Conservation (phyloP, 129 eudicot genomes). For the Ambrosia artemisiifolia region DNA sequence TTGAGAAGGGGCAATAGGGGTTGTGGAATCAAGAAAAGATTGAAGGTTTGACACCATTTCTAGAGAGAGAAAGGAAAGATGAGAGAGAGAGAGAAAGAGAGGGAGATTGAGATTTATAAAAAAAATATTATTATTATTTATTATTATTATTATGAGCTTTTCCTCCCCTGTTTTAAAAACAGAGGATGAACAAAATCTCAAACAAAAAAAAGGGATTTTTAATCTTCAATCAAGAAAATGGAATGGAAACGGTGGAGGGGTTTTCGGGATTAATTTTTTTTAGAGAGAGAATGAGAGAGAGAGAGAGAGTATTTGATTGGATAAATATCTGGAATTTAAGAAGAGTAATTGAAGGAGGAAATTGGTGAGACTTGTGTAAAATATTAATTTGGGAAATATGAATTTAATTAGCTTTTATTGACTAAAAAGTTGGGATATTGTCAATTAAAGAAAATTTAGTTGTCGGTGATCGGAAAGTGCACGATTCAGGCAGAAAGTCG, state of each 20-base stretch:
- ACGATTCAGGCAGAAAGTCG: slow-evolving; percentile 19
- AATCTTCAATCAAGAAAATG: neutral
- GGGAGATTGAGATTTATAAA: neutral
- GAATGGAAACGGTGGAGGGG: slow-evolving; percentile 23
- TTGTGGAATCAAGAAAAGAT: slow-evolving; percentile 60
- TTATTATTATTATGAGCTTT: neutral
- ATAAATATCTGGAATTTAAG: slow-evolving; percentile 8
- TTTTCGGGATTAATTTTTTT: neutral
- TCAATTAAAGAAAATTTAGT: slow-evolving; percentile 14
- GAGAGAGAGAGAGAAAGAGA: slow-evolving; percentile 24
- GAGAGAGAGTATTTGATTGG: slow-evolving; percentile 13
- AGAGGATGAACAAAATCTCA: neutral
- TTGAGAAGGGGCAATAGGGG: slow-evolving; percentile 62
- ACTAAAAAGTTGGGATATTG: slow-evolving; percentile 11
- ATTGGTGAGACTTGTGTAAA: slow-evolving; percentile 10
- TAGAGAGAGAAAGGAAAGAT: slow-evolving; percentile 36
- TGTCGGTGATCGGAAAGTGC: slow-evolving; percentile 26
- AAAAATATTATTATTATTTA: neutral
- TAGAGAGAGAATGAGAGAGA: slow-evolving; percentile 4
- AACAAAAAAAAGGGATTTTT: neutral
- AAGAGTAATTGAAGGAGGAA: slow-evolving; percentile 29
- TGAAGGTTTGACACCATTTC: slow-evolving; percentile 50
- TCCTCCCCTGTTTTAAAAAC: slow-evolving; percentile 22
- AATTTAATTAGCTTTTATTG: neutral
- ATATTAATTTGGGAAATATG: neutral